These are phyloP conservation scores for Coemansia sp. DNA, from an alignment of 192 early-diverging fungal species.

Conservation along the genomic window DNA sequence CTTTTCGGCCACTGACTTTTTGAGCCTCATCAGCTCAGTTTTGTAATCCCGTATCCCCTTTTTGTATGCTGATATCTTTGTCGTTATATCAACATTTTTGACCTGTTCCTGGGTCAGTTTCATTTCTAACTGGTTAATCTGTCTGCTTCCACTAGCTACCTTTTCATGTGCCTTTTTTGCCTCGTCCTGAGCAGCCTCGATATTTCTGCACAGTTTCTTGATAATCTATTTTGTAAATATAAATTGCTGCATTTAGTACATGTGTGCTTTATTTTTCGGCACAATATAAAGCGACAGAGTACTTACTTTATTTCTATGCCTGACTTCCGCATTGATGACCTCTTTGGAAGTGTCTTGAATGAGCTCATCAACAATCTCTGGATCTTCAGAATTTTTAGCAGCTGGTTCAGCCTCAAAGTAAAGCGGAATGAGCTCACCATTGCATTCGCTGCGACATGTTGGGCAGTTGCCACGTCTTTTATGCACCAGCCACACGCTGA, in stretches of 20 bases:
- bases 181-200: constrained; percentile 27
- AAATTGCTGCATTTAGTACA: no score
- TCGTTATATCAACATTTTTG: not conserved
- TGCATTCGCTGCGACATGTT: constrained; percentile 30
- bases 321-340: constrained; percentile 7
- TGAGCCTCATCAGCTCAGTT: constrained; percentile 13
- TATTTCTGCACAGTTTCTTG: constrained; percentile 21
- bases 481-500: constrained; percentile 38
- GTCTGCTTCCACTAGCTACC: not conserved
- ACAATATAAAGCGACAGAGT: not conserved
- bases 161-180: constrained; percentile 10
- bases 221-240: not conserved
- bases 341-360: not conserved
- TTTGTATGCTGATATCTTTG: constrained; percentile 6
- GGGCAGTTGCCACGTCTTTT: constrained; percentile 35
- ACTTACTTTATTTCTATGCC: constrained; percentile 10
- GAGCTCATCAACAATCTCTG: not conserved
- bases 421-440: constrained; percentile 27
- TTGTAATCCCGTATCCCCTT: constrained; percentile 15
- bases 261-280: no score
- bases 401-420: constrained; percentile 29
- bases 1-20: constrained; percentile 28
- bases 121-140: not conserved
- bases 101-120: not conserved
- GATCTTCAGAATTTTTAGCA: not conserved